Evolutionary conservation across 2,329 filamentous ascomycete genomes (phyloP).

Genomic region (Pyrenochaeta sp.): DNA sequence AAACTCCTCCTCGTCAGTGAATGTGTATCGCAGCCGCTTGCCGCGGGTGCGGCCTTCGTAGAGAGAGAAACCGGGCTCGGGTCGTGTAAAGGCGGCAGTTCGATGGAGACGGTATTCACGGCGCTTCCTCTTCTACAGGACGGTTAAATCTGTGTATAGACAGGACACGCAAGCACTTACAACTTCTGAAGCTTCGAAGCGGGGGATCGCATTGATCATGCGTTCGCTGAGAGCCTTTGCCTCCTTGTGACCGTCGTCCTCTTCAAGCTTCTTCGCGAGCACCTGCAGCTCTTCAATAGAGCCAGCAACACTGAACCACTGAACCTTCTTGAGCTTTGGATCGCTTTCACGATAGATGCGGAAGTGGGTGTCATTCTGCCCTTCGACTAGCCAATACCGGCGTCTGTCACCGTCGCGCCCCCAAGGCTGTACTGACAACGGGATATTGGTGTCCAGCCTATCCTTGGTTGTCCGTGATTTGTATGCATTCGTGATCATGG

Average conservation of each 20-base stretch:
- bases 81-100: constrained; percentile 85
- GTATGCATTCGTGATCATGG: constrained; percentile 78
- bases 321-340: constrained; percentile 75
- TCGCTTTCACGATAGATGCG: constrained; percentile 94
- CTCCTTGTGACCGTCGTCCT: constrained; percentile 80
- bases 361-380: constrained; percentile 92
- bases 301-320: constrained; percentile 94
- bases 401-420: constrained; percentile 89
- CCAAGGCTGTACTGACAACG: constrained; percentile 89
- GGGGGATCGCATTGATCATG: constrained; percentile 80
- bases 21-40: constrained; percentile 96
- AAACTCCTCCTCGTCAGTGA: constrained; percentile 87
- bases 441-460: constrained; percentile 80
- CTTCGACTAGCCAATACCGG: constrained; percentile 92
- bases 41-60: constrained; percentile 97
- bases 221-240: constrained; percentile 80
- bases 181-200: constrained; percentile 93
- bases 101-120: constrained; percentile 89
- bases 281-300: constrained; percentile 84
- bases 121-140: constrained; percentile 82
- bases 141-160: constrained; percentile 17
- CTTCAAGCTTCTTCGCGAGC: constrained; percentile 78
- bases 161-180: constrained; percentile 58
- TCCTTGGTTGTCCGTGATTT: constrained; percentile 79
- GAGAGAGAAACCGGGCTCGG: constrained; percentile 87